phyloP scores from a whole-genome alignment of 1,284 basidiomycete genomes.

The Sporisorium reilianum region DNA sequence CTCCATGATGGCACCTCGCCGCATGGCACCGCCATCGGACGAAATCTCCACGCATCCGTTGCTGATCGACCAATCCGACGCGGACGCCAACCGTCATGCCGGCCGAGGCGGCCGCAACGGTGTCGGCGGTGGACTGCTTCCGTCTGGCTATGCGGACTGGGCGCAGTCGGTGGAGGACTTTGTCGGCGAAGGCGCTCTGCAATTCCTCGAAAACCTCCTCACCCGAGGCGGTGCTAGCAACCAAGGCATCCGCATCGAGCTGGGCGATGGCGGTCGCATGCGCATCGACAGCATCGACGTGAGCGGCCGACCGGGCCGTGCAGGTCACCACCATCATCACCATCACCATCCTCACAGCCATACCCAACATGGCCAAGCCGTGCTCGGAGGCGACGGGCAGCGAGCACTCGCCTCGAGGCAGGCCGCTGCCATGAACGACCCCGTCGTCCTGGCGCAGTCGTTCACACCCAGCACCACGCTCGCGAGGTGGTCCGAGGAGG shows the following conservation, averaged over 20 bases:
- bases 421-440: slow-evolving; percentile 44
- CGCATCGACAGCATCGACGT: slow-evolving; percentile 52
- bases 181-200: slow-evolving; percentile 83
- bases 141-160: slow-evolving; percentile 44
- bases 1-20: slow-evolving; percentile 48
- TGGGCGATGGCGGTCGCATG: slow-evolving; percentile 56
- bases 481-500: slow-evolving; percentile 92
- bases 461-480: slow-evolving; percentile 80
- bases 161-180: slow-evolving; percentile 84
- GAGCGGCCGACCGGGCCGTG: slow-evolving; percentile 19
- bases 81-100: slow-evolving; percentile 37
- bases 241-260: slow-evolving; percentile 60
- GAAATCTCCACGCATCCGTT: slow-evolving; percentile 79
- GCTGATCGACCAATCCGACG: slow-evolving; percentile 74
- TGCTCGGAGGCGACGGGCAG: slow-evolving; percentile 29
- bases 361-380: slow-evolving; percentile 34
- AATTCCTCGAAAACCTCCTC: slow-evolving; percentile 82
- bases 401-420: slow-evolving; percentile 29
- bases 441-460: slow-evolving; percentile 66
- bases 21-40: slow-evolving; percentile 25
- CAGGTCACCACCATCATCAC: slow-evolving; percentile 18
- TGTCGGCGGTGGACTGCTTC: slow-evolving; percentile 20
- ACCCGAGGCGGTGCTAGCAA: slow-evolving; percentile 64
- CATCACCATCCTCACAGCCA: slow-evolving; percentile 38
- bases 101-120: slow-evolving; percentile 18